Evolutionary conservation across 352 stramenopile genomes (phyloP).

Genomic region (Peronosclerospora sorghi): DNA sequence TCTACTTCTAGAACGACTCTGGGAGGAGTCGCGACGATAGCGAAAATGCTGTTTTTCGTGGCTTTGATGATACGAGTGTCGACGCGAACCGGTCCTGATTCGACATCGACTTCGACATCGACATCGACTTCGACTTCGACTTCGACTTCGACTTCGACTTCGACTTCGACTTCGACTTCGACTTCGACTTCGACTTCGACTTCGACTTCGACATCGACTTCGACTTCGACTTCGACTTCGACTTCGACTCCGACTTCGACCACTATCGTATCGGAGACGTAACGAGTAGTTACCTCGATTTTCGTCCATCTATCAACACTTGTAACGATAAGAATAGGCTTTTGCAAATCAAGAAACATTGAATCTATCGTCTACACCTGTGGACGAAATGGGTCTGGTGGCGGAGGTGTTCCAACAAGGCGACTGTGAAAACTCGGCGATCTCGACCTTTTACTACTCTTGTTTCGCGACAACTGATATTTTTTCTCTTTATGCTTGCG

Average conservation of each 20-base stretch:
- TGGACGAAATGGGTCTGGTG: slow-evolving; percentile 47
- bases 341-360: background rate
- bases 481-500: slow-evolving; percentile 18
- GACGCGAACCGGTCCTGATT: slow-evolving; percentile 9
- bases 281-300: slow-evolving; percentile 6
- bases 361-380: slow-evolving; percentile 22
- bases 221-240: slow-evolving; percentile 14
- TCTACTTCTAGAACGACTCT: slow-evolving; percentile 17
- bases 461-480: slow-evolving; percentile 12
- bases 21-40: slow-evolving; percentile 5
- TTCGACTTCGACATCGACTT: slow-evolving; percentile 13
- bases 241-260: slow-evolving; percentile 13
- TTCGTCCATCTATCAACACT: slow-evolving; percentile 32
- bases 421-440: slow-evolving; percentile 16
- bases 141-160: slow-evolving; percentile 14
- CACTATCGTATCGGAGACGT: background rate
- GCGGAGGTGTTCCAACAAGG: slow-evolving; percentile 33
- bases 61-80: slow-evolving; percentile 4
- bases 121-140: slow-evolving; percentile 17
- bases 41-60: background rate
- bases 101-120: slow-evolving; percentile 13
- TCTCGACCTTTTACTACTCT: slow-evolving; percentile 8
- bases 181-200: slow-evolving; percentile 14
- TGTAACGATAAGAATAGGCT: slow-evolving; percentile 1
- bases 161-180: slow-evolving; percentile 9